Evolutionary conservation across 2,329 filamentous ascomycete genomes (phyloP), one percentile per base, ranked within the genome.

Genomic region (Calonectria crousiana): DNA sequence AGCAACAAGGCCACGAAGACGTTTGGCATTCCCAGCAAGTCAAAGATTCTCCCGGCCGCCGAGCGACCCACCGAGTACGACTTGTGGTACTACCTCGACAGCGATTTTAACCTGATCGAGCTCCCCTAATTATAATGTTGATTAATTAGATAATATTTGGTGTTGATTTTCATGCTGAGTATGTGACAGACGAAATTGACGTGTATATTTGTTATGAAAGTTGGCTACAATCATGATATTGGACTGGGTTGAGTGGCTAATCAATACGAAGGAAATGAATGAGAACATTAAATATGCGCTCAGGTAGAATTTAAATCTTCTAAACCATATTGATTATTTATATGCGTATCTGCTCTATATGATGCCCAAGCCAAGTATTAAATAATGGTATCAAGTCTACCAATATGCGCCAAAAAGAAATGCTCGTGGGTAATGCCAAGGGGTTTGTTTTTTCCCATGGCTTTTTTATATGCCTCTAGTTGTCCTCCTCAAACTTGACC

Each of bases 41-140:
- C 82, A 0, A 79, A 79, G 8, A 68, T 84, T 18, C 75, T 82
- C 28, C 80, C 82, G 0, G 78, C 84, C 3, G 83, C 81, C 0
- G 75, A 74, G 30, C 79, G 78, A 6, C 85, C 85, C 0, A 75
- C 74, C 11, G 80, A 82, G 76, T 85, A 85, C 30, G 80, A 84
- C 14, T 66, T 79, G 44, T 86, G 85, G 85, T 85, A 84, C 34
- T 86, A 86, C 47, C 75, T 86, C 0, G 83, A 86, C 52, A 69
- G 74, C 38, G 78, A 84, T 28, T 83, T 82, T 34, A 77, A 82
- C 41, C 73, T 84, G 20, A 82, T 85, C 34, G 70, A 79, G 67
- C 53, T 82, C 20, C 9, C 51, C 4, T 53, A 30, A 53, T 8
- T 41, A 41, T 4, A 20, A 18, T 41, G 18, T 18, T 20, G 14